phyloP scores from a whole-genome alignment of 768 basidiomycete species.

The Amanita rubescens region DNA sequence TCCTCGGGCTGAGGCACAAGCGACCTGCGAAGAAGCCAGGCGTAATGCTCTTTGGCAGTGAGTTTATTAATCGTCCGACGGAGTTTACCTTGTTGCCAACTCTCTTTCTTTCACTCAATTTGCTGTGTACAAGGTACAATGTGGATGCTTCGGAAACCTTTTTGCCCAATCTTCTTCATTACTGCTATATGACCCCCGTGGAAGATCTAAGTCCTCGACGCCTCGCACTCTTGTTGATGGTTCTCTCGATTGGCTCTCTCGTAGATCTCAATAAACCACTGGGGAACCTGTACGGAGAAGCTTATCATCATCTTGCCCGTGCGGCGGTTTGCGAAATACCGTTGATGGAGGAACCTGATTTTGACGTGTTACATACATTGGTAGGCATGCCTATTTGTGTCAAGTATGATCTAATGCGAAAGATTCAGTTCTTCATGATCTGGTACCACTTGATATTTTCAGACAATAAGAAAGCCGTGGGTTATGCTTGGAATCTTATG shows the following conservation, averaged over 20 bases:
- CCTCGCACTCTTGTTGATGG: conserved; percentile 60
- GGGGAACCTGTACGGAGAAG: conserved; percentile 50
- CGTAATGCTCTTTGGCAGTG: conserved; percentile 71
- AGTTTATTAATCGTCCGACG: conserved; percentile 19
- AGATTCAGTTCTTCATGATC: conserved; percentile 53
- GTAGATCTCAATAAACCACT: conserved; percentile 53
- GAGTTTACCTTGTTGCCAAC: conserved; percentile 9
- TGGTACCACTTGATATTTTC: conserved; percentile 72
- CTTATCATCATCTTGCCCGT: conserved; percentile 59
- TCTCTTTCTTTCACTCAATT: conserved; percentile 8
- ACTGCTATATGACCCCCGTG: conserved; percentile 56
- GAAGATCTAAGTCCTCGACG: conserved; percentile 58
- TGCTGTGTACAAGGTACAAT: conserved; percentile 41
- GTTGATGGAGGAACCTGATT: conserved; percentile 67
- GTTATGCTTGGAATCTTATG: conserved; percentile 72
- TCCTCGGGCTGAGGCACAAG: conserved; percentile 46
- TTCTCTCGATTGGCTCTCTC: conserved; percentile 64
- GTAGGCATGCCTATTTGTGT: conserved; percentile 24
- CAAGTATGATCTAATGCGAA: neutral
- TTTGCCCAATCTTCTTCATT: conserved; percentile 60
- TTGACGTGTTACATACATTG: conserved; percentile 62
- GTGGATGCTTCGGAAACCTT: conserved; percentile 65
- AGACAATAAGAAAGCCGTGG: conserved; percentile 63
- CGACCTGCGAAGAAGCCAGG: conserved; percentile 56
- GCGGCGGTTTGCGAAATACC: conserved; percentile 68